Base-by-base conservation (phyloP, 306 rosid species). In the Cyclanthera cordifolia region DNA sequence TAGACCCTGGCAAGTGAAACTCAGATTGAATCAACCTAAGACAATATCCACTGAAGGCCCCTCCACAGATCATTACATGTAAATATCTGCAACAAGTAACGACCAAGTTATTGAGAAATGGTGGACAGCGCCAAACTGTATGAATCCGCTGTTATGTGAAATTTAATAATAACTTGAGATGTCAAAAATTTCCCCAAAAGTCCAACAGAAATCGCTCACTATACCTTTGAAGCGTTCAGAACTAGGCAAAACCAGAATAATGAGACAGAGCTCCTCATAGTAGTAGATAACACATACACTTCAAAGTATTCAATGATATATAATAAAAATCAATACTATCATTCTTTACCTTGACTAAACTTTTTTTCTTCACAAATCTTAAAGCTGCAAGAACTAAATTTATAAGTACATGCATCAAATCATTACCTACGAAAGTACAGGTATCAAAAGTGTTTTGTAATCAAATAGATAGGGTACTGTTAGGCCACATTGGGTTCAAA, bases 11-110 rank as follows among this genome's bases (percentile, higher is more conserved):
- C 70, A 20, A 21, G 34, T 21, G 53, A 64, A 43, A 45, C 69
- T 43, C 11, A 14, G 70, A 34, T 64, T 25, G 70, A 66, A 66
- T 23, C 70, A 66, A 66, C 70, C 43, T 21, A 66, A 64, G 70
- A 65, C 21, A 41, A 39, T 66, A 23, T 66, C 70, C 54, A 66
- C 23, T 2, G 41, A 66, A 45, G 41, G 20, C 54, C 41, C 41
- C 70, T 45, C 54, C 70, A 66, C 54, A 24, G 49, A 60, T 48
- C 53, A 45, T 66, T 21, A 24, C 24, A 66, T 14, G 70, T 23
- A 66, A 45, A 66, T 46, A 54, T 65, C 70, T 66, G 70, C 70
- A 66, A 46, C 54, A 66, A 16, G 27, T 46, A 46, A 15, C 8
- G 5, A 24, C 13, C 6, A 5, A 66, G 19, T 46, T 45, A 66